phyloP scores from a whole-genome alignment of 352 stramenopile genomes.

The Globisporangium yorkense region DNA sequence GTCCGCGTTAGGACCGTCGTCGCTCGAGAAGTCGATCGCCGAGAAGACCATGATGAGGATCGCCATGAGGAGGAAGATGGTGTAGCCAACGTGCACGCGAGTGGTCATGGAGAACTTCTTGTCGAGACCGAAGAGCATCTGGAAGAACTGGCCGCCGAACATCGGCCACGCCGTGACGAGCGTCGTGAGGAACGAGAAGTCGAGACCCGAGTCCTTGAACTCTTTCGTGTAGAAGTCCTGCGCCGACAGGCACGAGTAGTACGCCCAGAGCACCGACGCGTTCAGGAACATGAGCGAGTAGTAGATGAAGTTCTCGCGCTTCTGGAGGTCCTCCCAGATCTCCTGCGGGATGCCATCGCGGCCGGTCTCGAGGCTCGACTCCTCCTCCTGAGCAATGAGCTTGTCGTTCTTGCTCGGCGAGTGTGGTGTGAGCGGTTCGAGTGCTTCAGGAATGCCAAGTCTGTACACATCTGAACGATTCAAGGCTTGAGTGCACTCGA shows the following conservation, averaged over 20 bases:
- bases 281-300: conserved; percentile 71
- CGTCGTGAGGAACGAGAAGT: conserved; percentile 71
- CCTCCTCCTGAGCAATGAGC: conserved; percentile 24
- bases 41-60: conserved; percentile 64
- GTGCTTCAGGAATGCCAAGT: too few species aligned
- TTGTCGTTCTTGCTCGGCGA: conserved; percentile 32
- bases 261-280: conserved; percentile 67
- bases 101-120: conserved; percentile 38
- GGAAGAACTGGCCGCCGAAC: conserved; percentile 35
- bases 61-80: conserved; percentile 44
- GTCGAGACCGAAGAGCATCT: conserved; percentile 58
- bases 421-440: too few species aligned
- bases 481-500: too few species aligned
- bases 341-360: conserved; percentile 48
- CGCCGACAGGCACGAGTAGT: conserved; percentile 68
- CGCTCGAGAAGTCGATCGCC: conserved; percentile 36
- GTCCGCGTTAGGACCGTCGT: neutral
- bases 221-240: conserved; percentile 55
- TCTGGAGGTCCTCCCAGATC: conserved; percentile 49
- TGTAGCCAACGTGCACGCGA: conserved; percentile 43
- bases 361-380: conserved; percentile 16
- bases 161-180: conserved; percentile 55
- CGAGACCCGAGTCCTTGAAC: conserved; percentile 41
- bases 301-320: conserved; percentile 52
- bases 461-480: too few species aligned